These are phyloP conservation scores for Paramecium caudatum DNA, from an alignment of 73 alveolate species.

Conservation along the genomic window DNA sequence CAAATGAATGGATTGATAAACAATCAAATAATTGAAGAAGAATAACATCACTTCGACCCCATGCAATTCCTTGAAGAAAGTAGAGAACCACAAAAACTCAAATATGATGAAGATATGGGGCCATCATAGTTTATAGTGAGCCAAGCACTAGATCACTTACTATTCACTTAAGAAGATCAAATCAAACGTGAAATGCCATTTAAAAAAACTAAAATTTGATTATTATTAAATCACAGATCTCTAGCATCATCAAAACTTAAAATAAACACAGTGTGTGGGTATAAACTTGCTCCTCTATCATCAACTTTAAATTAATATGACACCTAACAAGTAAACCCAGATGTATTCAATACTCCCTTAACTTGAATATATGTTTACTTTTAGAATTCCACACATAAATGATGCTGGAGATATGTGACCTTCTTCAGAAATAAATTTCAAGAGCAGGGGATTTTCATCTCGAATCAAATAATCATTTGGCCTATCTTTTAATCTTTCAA, in stretches of 20 bases:
- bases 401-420: conserved; percentile 57
- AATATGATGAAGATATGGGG: neutral
- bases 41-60: neutral
- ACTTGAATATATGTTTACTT: conserved; percentile 6
- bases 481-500: conserved; percentile 53
- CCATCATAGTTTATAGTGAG: conserved; percentile 20
- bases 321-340: conserved; percentile 32
- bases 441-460: conserved; percentile 64
- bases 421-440: conserved; percentile 51
- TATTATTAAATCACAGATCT: conserved; percentile 25
- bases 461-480: conserved; percentile 46
- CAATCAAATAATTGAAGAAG: conserved; percentile 45
- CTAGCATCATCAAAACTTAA: conserved; percentile 48
- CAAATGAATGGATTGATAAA: conserved; percentile 30
- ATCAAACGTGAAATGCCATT: conserved; percentile 18
- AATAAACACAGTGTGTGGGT: conserved; percentile 54
- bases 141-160: neutral
- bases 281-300: conserved; percentile 57
- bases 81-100: neutral
- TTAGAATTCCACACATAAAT: conserved; percentile 47
- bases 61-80: neutral
- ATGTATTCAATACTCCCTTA: conserved; percentile 47
- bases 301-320: conserved; percentile 36
- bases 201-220: conserved; percentile 12
- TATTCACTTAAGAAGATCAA: conserved; percentile 45